Evolutionary conservation across 305 asterid genomes (phyloP).

Genomic region (Fraxinus velutina): DNA sequence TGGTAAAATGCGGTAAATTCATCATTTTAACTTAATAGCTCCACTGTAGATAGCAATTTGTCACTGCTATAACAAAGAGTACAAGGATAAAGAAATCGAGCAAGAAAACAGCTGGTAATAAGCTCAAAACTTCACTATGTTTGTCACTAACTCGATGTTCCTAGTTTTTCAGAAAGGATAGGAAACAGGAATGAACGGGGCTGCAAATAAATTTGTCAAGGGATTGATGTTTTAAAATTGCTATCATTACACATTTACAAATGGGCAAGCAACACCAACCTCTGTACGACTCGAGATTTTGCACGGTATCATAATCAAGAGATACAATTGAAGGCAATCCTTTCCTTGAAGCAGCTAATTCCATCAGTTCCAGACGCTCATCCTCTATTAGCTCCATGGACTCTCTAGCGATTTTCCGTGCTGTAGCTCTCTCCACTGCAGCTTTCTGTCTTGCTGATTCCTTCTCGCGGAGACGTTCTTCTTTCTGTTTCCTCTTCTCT

Average conservation of each 20-base stretch:
- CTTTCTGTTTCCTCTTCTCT: constrained; percentile 88
- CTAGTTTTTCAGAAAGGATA: background rate
- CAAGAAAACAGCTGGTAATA: background rate
- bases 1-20: too few species aligned
- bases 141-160: background rate
- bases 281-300: constrained; percentile 77
- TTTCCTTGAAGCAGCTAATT: constrained; percentile 84
- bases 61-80: background rate
- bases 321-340: constrained; percentile 77
- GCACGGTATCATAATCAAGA: constrained; percentile 80
- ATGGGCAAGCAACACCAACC: constrained; percentile 49
- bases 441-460: constrained; percentile 83
- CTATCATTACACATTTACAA: background rate
- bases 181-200: background rate
- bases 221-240: background rate
- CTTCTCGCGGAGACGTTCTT: constrained; percentile 73
- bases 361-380: constrained; percentile 96
- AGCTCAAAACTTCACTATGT: background rate
- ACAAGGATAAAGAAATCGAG: background rate
- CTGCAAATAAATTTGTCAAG: background rate
- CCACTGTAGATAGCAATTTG: background rate
- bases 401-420: constrained; percentile 89
- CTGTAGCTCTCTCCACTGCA: constrained; percentile 87
- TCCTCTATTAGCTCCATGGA: constrained; percentile 95
- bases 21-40: background rate